Conservation (phyloP, 2,329 filamentous ascomycete genomes). For the Orbilia quercus region DNA sequence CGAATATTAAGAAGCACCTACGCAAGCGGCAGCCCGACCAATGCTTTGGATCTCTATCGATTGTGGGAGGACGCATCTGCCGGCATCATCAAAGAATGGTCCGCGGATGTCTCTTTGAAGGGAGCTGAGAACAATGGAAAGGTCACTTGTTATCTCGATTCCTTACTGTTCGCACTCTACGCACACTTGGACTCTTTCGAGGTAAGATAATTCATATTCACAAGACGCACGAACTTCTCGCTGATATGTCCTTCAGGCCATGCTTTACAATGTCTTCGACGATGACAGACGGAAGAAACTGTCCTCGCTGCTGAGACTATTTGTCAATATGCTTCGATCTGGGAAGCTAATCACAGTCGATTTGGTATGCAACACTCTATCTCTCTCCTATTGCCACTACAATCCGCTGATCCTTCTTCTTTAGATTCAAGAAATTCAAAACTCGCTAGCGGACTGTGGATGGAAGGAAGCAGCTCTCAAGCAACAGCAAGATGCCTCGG, state of each 20-base stretch:
- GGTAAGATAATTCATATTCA: too few species aligned
- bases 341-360: constrained; percentile 87
- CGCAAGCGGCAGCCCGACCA: constrained; percentile 76
- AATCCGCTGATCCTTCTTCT: constrained; percentile 8
- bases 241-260: constrained; percentile 63
- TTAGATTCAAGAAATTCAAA: constrained; percentile 83
- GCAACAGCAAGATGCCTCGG: constrained; percentile 94
- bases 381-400: not conserved
- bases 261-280: constrained; percentile 81
- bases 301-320: constrained; percentile 81
- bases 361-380: constrained; percentile 69
- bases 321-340: constrained; percentile 90
- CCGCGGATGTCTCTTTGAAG: constrained; percentile 76
- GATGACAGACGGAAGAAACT: constrained; percentile 79
- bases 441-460: constrained; percentile 83
- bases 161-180: constrained; percentile 95
- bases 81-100: constrained; percentile 80
- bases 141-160: constrained; percentile 95
- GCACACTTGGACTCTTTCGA: constrained; percentile 89
- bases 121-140: constrained; percentile 86
- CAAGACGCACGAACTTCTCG: too few species aligned
- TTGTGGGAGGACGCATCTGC: constrained; percentile 84
- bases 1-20: constrained; percentile 63
- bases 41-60: constrained; percentile 79
- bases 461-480: constrained; percentile 82